A percentile compares a stretch with the other conserved stretches of the same genome.
phyloP scores from a whole-genome alignment of 2,329 filamentous ascomycete genomes.

The Chrysoporthe austroafricana region DNA sequence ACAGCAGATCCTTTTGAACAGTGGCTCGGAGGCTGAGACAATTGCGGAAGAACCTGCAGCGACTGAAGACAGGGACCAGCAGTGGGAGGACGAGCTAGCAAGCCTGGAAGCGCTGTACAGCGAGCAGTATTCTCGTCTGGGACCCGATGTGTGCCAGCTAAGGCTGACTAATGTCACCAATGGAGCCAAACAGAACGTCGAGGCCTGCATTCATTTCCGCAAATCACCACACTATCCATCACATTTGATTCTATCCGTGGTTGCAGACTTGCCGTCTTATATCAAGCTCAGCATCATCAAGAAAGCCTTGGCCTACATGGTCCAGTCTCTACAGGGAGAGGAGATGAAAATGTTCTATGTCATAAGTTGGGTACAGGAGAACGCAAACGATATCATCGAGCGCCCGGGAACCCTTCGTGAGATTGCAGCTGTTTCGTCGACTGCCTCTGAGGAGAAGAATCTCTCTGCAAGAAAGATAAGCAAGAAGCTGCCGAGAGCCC shows the following conservation, averaged over 20 bases:
- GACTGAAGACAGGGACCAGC: constrained; percentile 52
- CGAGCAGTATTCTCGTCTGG: constrained; percentile 67
- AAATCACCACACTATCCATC: constrained; percentile 75
- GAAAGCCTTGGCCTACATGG: constrained; percentile 72
- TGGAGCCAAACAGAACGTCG: constrained; percentile 52
- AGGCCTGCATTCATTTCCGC: constrained; percentile 67
- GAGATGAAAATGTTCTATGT: constrained; percentile 89
- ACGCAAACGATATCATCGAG: constrained; percentile 80
- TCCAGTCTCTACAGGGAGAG: constrained; percentile 74
- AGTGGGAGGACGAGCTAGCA: constrained; percentile 84
- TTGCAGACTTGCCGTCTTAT: constrained; percentile 80
- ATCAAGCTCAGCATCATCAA: constrained; percentile 89
- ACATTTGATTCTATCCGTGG: constrained; percentile 70
- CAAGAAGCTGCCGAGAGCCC: constrained; percentile 48
- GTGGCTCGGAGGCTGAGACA: constrained; percentile 40
- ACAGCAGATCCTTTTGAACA: constrained; percentile 68
- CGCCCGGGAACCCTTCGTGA: constrained; percentile 83
- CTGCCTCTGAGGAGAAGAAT: constrained; percentile 58
- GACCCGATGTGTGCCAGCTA: constrained; percentile 70
- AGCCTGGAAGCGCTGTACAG: constrained; percentile 87
- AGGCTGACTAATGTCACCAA: constrained; percentile 62
- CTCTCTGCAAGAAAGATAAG: constrained; percentile 33
- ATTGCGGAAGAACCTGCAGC: constrained; percentile 34
- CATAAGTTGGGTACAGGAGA: constrained; percentile 88
- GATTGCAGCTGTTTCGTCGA: constrained; percentile 77